Conservation (phyloP, 805 yeast genomes). For the Candida caryicola region DNA sequence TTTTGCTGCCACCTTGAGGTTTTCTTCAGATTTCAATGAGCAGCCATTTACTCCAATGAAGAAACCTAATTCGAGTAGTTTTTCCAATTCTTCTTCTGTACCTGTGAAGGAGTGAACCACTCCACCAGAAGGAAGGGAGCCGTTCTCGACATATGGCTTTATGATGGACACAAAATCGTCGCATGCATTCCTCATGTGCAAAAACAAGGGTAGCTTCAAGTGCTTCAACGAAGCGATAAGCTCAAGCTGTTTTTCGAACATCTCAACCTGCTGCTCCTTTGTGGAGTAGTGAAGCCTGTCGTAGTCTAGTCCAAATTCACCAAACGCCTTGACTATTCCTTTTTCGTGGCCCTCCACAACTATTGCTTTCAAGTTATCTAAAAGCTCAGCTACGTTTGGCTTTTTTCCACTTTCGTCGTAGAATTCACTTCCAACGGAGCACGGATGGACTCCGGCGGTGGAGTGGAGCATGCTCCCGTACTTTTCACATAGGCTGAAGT, state of each 20-base stretch:
- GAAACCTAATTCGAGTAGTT: constrained; percentile 56
- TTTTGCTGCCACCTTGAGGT: constrained; percentile 56
- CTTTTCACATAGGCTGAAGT: constrained; percentile 51
- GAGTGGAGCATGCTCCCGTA: constrained; percentile 42
- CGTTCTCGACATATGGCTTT: constrained; percentile 55
- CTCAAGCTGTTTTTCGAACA: constrained; percentile 73
- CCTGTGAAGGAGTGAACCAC: constrained; percentile 97
- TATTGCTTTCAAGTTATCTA: constrained; percentile 48
- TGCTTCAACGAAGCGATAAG: constrained; percentile 43
- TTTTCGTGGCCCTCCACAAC: constrained; percentile 44
- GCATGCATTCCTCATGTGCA: constrained; percentile 86
- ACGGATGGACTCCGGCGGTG: constrained; percentile 96
- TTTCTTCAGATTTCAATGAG: constrained; percentile 76
- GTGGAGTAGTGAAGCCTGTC: constrained; percentile 81
- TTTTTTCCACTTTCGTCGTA: constrained; percentile 20
- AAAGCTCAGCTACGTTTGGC: constrained; percentile 37
- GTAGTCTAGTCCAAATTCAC: constrained; percentile 94
- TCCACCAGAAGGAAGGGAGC: constrained; percentile 47
- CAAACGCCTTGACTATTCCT: constrained; percentile 75
- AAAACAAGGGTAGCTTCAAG: constrained; percentile 69
- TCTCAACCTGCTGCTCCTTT: constrained; percentile 60
- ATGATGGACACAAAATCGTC: constrained; percentile 71
- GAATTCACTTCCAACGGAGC: constrained; percentile 58
- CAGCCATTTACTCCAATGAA: constrained; percentile 91
- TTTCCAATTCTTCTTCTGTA: constrained; percentile 56